phyloP scores from a whole-genome alignment of 163 green algal species.

The Volvox carteri region DNA sequence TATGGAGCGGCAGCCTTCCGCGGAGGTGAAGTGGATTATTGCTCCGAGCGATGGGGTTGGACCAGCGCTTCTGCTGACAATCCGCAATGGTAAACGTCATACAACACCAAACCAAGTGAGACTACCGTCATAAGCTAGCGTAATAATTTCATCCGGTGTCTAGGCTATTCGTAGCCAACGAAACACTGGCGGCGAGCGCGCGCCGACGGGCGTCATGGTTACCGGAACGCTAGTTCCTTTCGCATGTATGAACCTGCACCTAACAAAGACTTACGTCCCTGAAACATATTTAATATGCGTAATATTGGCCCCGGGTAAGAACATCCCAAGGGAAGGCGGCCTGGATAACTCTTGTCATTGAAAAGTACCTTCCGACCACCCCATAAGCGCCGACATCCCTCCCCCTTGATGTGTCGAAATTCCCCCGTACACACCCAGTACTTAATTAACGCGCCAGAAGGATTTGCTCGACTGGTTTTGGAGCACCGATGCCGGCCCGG shows the following conservation, averaged over 20 bases:
- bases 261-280: no score
- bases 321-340: no score
- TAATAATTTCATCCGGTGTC: neutral
- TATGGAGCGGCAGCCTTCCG: constrained; percentile 6
- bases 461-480: constrained; percentile 84
- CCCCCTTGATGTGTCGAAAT: no score
- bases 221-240: no score
- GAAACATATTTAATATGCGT: no score
- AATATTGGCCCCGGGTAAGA: no score
- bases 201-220: no score
- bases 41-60: constrained; percentile 35
- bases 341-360: no score
- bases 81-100: constrained; percentile 4
- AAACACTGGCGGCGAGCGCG: neutral
- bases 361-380: no score
- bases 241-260: no score
- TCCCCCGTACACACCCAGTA: no score
- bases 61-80: neutral
- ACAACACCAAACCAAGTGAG: constrained; percentile 34
- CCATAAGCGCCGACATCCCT: no score
- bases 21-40: constrained; percentile 4
- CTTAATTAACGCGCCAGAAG: constrained; percentile 88
- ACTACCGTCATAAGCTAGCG: neutral
- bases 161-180: neutral
- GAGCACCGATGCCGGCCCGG: constrained; percentile 86